Evolutionary conservation across 805 yeast species (phyloP), one percentile per base, ranked within the genome.

Genomic region (Phaffomyces thermotolerans): DNA sequence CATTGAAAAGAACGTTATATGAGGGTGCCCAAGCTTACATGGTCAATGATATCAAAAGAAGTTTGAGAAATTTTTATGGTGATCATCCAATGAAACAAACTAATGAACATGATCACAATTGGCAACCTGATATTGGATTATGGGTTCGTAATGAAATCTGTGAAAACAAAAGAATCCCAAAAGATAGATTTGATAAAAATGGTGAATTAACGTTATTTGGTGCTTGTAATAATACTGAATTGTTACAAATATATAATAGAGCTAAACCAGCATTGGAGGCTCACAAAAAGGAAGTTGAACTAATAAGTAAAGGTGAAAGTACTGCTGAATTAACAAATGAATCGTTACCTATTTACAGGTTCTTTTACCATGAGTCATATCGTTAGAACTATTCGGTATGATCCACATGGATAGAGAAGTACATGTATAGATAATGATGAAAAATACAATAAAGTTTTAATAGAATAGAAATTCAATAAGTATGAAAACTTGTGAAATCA

Each of bases 71-170:
- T 8, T 70, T 69, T 47, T 72, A 72, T 47, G 57, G 55, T 57
- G 15, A 24, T 3, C 39, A 45, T 30, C 44, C 48, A 17, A 37
- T 47, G 18, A 17, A 23, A 8, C 48, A 45, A 35, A 22, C 17
- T 5, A 37, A 47, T 31, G 46, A 45, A 30, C 24, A 24, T 23
- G 53, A 59, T 36, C 65, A 67, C 48, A 66, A 68, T 41, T 72
- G 61, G 52, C 73, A 69, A 47, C 42, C 51, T n/a, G 74, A 71
- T 44, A 60, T 73, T 40, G 59, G 62, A 20, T 49, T 72, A 31
- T 73, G 78, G 78, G 75, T 73, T 4, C 66, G 73, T 5, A 69
- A 72, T 49, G 53, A 58, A 22, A 50, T 66, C 8, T 72, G 77
- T 53, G 52, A 55, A 33, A 37, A 44, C 6, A 42, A 60, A 1